Conservation (phyloP, 345 rosid genomes). For the Pistacia integerrima region DNA sequence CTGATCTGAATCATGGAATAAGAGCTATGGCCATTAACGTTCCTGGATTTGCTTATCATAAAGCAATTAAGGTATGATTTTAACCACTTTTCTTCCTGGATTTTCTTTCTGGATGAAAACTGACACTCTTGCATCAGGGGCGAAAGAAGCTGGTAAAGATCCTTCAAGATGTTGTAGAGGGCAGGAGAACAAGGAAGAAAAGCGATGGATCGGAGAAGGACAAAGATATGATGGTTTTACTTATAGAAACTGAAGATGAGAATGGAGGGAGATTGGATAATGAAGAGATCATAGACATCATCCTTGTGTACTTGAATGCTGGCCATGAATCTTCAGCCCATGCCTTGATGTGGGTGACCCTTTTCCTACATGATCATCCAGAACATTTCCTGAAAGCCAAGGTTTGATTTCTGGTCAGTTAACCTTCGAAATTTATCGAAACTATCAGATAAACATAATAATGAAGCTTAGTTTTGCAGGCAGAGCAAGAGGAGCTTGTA, state of each 20-base stretch:
- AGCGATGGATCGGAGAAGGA: neutral
- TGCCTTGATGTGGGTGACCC: constrained; percentile 33
- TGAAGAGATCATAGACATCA: constrained; percentile 35
- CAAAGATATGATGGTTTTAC: constrained; percentile 42
- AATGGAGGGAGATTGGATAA: constrained; percentile 33
- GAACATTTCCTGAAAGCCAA: constrained; percentile 37
- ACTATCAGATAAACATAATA: neutral
- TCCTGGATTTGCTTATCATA: constrained; percentile 43
- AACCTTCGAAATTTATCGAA: neutral
- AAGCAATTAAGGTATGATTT: too few species aligned
- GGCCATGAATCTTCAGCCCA: constrained; percentile 38
- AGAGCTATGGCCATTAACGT: constrained; percentile 44
- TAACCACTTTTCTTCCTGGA: too few species aligned
- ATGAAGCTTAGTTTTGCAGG: constrained; percentile 21
- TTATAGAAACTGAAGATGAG: constrained; percentile 35
- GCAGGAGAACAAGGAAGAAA: constrained; percentile 19
- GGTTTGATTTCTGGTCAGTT: constrained; percentile 13
- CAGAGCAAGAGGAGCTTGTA: constrained; percentile 42
- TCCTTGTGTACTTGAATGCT: constrained; percentile 41
- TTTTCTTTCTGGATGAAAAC: too few species aligned
- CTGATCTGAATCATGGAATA: constrained; percentile 27
- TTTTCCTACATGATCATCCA: constrained; percentile 34
- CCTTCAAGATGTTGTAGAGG: constrained; percentile 30
- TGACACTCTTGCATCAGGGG: constrained; percentile 21
- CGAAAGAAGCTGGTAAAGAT: constrained; percentile 33